phyloP scores from a whole-genome alignment of 1,284 basidiomycete genomes.

The Volvariella surrecta region DNA sequence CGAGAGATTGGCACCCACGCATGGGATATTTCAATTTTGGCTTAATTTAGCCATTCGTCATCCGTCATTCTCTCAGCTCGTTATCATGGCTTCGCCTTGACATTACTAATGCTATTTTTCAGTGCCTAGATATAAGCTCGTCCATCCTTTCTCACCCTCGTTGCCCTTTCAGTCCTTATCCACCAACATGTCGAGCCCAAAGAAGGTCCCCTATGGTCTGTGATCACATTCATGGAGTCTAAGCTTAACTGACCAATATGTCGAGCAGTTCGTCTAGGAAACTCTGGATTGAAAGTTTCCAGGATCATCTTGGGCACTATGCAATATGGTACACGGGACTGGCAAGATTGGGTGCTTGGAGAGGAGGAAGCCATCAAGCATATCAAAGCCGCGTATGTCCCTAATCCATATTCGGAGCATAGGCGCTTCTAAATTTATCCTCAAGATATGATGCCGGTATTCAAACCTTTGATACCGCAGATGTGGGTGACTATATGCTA shows the following conservation, averaged over 20 bases:
- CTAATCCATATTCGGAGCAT: too few species aligned
- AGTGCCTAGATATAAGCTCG: too few species aligned
- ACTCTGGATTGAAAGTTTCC: slow-evolving; percentile 43
- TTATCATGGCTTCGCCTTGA: too few species aligned
- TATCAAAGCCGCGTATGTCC: slow-evolving; percentile 42
- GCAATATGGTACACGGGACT: slow-evolving; percentile 38
- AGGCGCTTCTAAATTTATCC: too few species aligned
- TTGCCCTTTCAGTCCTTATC: too few species aligned
- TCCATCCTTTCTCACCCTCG: too few species aligned
- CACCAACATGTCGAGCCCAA: not conserved
- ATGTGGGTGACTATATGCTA: slow-evolving; percentile 8
- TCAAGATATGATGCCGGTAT: slow-evolving; percentile 25
- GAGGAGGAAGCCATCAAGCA: slow-evolving; percentile 52
- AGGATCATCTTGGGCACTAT: slow-evolving; percentile 40
- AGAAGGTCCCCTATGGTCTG: not conserved
- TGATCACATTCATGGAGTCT: not conserved
- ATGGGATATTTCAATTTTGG: too few species aligned
- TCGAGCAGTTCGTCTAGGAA: slow-evolving; percentile 34
- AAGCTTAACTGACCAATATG: not conserved
- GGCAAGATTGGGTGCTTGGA: slow-evolving; percentile 47
- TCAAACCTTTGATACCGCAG: slow-evolving; percentile 36
- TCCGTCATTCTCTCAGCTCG: too few species aligned
- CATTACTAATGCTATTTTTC: too few species aligned
- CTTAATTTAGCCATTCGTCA: too few species aligned
- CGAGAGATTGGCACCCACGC: too few species aligned